Percentiles rank a stretch among this genome's conserved stretches.
These are phyloP conservation scores for Odonthalia washingtoniensis DNA, from an alignment of 31 red algal species.

Conservation along the genomic window DNA sequence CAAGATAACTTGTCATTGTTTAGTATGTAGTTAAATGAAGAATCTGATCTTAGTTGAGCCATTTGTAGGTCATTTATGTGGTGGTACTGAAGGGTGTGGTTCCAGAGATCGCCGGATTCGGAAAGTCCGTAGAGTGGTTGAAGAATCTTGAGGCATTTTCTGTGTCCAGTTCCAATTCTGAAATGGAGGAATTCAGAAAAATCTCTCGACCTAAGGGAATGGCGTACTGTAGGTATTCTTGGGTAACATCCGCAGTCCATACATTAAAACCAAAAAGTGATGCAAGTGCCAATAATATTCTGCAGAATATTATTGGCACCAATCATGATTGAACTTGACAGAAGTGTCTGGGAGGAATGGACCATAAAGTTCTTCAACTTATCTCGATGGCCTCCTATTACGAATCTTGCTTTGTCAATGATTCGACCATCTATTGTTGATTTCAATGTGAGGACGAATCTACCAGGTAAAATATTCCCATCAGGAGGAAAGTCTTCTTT, in stretches of 20 bases:
- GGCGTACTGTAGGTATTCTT: background rate
- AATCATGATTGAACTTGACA: no score
- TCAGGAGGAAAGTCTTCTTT: no score
- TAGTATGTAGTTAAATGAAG: background rate
- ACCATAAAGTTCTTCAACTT: no score
- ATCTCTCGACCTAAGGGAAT: background rate
- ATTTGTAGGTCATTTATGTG: constrained; percentile 32
- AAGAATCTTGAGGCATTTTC: no score
- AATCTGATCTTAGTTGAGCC: background rate
- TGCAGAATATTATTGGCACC: no score
- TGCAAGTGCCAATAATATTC: no score
- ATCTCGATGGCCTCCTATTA: background rate
- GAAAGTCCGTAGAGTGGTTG: constrained; percentile 23
- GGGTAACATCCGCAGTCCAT: background rate
- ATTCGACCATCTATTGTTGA: no score
- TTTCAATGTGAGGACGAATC: no score
- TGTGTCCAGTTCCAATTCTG: background rate
- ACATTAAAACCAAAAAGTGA: no score
- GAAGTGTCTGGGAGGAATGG: no score
- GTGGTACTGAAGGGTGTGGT: background rate
- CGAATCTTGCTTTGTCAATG: background rate
- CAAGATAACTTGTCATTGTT: background rate
- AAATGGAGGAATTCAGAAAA: background rate
- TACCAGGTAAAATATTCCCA: no score
- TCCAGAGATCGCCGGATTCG: constrained; percentile 4